phyloP scores from a whole-genome alignment of 345 rosid genomes.

The Sonneratia alba region DNA sequence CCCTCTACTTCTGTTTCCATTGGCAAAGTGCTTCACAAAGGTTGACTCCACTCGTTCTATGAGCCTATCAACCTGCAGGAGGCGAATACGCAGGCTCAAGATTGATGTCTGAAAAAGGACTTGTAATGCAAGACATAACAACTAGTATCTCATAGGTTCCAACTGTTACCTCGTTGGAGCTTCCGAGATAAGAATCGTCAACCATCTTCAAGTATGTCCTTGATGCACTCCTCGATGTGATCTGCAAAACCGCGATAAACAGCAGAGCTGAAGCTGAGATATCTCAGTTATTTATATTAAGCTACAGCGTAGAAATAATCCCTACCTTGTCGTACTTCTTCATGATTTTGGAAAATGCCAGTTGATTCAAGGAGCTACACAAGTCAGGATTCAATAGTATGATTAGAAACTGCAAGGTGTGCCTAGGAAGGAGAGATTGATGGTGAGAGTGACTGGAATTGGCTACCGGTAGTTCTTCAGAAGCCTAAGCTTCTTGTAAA shows the following conservation, averaged over 20 bases:
- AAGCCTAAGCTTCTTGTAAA: slow-evolving; percentile 49
- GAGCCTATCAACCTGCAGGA: slow-evolving; percentile 43
- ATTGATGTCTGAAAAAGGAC: background rate
- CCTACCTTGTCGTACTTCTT: slow-evolving; percentile 85
- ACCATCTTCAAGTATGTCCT: slow-evolving; percentile 53
- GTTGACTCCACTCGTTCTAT: slow-evolving; percentile 55
- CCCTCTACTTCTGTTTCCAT: slow-evolving; percentile 62
- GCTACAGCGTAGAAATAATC: background rate
- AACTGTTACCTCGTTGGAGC: slow-evolving; percentile 48
- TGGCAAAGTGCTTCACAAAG: slow-evolving; percentile 62
- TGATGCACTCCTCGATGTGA: slow-evolving; percentile 50
- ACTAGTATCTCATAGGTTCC: background rate
- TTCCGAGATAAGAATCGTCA: slow-evolving; percentile 61
- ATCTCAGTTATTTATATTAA: background rate
- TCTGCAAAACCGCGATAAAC: slow-evolving; percentile 18
- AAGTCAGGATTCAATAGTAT: slow-evolving; percentile 5
- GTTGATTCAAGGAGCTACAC: slow-evolving; percentile 52
- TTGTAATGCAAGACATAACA: background rate
- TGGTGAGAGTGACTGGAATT: background rate
- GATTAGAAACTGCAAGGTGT: background rate
- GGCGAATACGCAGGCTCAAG: background rate
- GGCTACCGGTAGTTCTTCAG: slow-evolving; percentile 50
- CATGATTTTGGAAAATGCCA: slow-evolving; percentile 75
- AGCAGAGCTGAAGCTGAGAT: background rate
- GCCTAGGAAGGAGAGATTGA: background rate